Base-by-base conservation (phyloP, 1,284 basidiomycete genomes). In the Melampsora abietis-canadensis region DNA sequence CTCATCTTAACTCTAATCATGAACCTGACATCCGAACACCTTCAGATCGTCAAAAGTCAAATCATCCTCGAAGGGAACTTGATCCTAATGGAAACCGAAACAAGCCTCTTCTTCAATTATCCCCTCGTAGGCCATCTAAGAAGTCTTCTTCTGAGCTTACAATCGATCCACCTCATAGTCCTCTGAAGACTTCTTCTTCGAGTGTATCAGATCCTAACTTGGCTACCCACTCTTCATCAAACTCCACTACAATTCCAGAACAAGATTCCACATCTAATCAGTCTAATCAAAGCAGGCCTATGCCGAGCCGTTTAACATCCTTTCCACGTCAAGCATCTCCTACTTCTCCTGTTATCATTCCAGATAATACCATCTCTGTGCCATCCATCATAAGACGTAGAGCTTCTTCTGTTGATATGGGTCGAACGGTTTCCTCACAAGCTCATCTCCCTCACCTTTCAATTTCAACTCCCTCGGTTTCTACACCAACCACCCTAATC, bases 381-480 rank as follows among this genome's bases (percentile, higher is more conserved):
- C 59, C 59, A 61, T 54, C 51, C 21, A 59, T n/a, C 5, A 54
- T 48, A 0, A 10, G 44, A 21, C 59, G 60, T 27, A 40, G 61
- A 63, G 34, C 68, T 19, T 72, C 69, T n/a, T 65, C 69, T 4
- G 47, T 72, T 44, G 69, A 72, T 57, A 63, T 72, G 47, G 30
- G 15, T 61, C 68, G 12, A n/a, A 21, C 19, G 17, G 2, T 14
- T 31, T 37, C 61, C 8, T 24, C 34, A 27, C 57, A 60, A 34
- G 19, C 21, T 30, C 54, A 31, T 31, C 31, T n/a, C 60, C 57
- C 27, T 24, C 59, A 37, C 37, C 54, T 44, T 31, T 54, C 19
- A 30, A 62, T 62, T 27, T 15, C 59, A 17, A 17, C 17, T 10
- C 6, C 59, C 27, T 61, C 19, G 31, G 59, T 61, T 61, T 27